Percentiles rank a stretch among this genome's conserved stretches.
Evolutionary conservation across 2,329 filamentous ascomycete species (phyloP).

Genomic region (Alternaria brassicicola): DNA sequence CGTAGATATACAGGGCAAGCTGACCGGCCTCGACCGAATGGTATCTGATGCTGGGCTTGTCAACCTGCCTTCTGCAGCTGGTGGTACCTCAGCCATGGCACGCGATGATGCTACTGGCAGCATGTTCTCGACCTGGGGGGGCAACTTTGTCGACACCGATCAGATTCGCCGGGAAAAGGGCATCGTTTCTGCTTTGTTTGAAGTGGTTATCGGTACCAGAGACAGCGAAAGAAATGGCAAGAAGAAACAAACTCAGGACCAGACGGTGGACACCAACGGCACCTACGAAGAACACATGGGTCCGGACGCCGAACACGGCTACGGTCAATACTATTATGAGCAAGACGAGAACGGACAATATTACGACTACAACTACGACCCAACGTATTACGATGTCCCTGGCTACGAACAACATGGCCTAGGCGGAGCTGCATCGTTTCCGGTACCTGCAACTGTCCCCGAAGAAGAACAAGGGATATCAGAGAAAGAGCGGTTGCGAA

Average conservation of each 20-base stretch:
- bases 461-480: conserved; percentile 67
- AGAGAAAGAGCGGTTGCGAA: conserved; percentile 81
- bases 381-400: conserved; percentile 38
- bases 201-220: conserved; percentile 83
- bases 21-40: conserved; percentile 74
- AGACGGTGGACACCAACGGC: conserved; percentile 16
- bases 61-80: conserved; percentile 51
- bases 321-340: conserved; percentile 37
- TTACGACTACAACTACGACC: conserved; percentile 43
- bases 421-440: conserved; percentile 54
- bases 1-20: conserved; percentile 86
- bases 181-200: conserved; percentile 85
- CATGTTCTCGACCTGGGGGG: conserved; percentile 61
- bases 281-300: conserved; percentile 33
- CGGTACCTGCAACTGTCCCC: conserved; percentile 60
- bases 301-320: conserved; percentile 20
- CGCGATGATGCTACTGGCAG: conserved; percentile 50
- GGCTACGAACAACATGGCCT: conserved; percentile 36
- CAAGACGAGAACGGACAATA: conserved; percentile 43
- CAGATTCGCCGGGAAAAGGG: conserved; percentile 86
- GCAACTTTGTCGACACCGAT: conserved; percentile 85
- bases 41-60: conserved; percentile 62
- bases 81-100: conserved; percentile 46
- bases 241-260: conserved; percentile 42
- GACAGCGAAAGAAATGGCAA: conserved; percentile 69